Evolutionary conservation across 2,329 filamentous ascomycete species (phyloP).

Genomic region (Aspergillus japonicus): DNA sequence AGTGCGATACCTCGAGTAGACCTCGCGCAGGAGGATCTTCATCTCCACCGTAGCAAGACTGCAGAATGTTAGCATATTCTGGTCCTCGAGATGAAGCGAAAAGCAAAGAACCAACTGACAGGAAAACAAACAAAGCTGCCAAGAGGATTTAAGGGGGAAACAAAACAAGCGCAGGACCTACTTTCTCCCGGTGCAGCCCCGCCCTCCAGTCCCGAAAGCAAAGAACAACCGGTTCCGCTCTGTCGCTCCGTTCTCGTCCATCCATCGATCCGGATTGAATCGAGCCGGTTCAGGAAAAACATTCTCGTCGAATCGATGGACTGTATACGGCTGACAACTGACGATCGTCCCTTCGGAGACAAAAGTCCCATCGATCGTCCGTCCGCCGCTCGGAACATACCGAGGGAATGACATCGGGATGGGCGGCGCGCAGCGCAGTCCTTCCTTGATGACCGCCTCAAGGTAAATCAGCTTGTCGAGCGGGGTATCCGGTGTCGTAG

Average conservation of each 20-base stretch:
- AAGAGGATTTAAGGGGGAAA: no score
- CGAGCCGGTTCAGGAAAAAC: conserved; percentile 32
- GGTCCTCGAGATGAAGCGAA: not conserved
- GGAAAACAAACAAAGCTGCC: conserved; percentile 17
- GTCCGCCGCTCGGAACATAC: conserved; percentile 37
- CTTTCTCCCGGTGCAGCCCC: conserved; percentile 59
- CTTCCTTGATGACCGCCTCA: conserved; percentile 64
- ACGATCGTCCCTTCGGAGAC: conserved; percentile 39
- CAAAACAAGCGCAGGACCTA: conserved; percentile 39
- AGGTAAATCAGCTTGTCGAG: conserved; percentile 53
- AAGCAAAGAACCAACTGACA: not conserved
- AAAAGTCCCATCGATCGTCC: conserved; percentile 41
- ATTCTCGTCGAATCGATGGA: conserved; percentile 32
- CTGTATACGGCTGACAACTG: conserved; percentile 39
- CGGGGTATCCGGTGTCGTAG: conserved; percentile 37
- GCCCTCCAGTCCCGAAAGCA: conserved; percentile 64
- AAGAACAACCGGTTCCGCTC: conserved; percentile 59
- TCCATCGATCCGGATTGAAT: conserved; percentile 36
- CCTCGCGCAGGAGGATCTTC: conserved; percentile 62
- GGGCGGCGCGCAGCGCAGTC: conserved; percentile 56
- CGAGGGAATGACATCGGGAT: conserved; percentile 54
- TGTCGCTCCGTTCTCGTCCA: conserved; percentile 31
- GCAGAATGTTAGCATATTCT: not conserved
- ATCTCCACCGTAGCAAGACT: conserved; percentile 66
- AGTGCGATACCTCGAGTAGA: conserved; percentile 61